Conservation (phyloP, 2,329 filamentous ascomycete genomes). For the Aspergillus proliferans region DNA sequence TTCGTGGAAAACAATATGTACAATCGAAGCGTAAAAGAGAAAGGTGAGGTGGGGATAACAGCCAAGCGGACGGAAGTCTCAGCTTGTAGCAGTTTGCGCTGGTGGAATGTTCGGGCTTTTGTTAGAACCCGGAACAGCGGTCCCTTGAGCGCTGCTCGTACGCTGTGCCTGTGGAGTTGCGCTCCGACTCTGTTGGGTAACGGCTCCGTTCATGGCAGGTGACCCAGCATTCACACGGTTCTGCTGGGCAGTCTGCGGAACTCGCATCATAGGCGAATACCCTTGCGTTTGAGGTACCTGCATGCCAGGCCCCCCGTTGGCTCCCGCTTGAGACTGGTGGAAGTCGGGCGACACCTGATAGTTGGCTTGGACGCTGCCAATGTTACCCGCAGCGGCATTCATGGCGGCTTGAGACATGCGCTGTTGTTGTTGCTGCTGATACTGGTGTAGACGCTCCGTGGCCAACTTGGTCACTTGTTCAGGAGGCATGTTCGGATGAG, state of each 20-base stretch:
- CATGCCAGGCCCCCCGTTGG: conserved; percentile 33
- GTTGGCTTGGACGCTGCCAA: conserved; percentile 35
- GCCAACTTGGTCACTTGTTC: conserved; percentile 52
- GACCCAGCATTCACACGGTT: conserved; percentile 36
- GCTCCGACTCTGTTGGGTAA: conserved; percentile 38
- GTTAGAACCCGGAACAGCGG: conserved; percentile 29
- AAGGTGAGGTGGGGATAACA: background rate
- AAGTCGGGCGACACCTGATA: conserved; percentile 36
- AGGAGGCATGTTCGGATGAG: conserved; percentile 46
- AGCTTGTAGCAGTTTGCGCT: conserved; percentile 35
- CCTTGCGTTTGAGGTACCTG: conserved; percentile 44
- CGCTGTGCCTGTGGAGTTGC: conserved; percentile 43
- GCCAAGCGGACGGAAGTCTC: conserved; percentile 4
- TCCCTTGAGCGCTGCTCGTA: conserved; percentile 37
- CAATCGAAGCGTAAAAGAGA: conserved; percentile 18
- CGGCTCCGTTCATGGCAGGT: conserved; percentile 40
- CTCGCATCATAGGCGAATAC: conserved; percentile 50
- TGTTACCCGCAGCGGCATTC: conserved; percentile 46
- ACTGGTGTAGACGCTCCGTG: conserved; percentile 44
- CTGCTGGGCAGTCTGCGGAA: conserved; percentile 42
- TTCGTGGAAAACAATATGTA: conserved; percentile 23
- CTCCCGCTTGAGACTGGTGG: conserved; percentile 26
- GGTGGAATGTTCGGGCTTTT: conserved; percentile 39
- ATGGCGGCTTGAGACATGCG: conserved; percentile 47
- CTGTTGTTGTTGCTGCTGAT: conserved; percentile 38